Percentiles rank a stretch among this genome's conserved stretches.
phyloP scores from a whole-genome alignment of 495 filamentous ascomycete species.

The Aspergillus cavernicola region DNA sequence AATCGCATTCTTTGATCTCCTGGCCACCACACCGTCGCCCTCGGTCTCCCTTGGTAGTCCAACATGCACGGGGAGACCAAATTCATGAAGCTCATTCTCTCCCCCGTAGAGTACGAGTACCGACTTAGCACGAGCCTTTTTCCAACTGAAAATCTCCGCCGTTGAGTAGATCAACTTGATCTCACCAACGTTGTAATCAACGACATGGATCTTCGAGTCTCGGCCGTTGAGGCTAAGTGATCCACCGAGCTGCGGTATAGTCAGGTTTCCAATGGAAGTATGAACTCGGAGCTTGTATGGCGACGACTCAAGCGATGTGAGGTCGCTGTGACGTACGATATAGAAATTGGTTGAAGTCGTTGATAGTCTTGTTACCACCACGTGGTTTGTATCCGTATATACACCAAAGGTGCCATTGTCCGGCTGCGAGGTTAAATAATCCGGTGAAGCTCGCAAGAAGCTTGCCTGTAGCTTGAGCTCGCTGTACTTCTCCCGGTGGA shows the following conservation, averaged over 20 bases:
- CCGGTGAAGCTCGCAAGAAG: conserved; percentile 61
- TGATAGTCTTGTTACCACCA: too few species aligned
- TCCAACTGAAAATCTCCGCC: conserved; percentile 53
- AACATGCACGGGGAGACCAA: conserved; percentile 49
- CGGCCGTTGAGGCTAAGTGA: conserved; percentile 59
- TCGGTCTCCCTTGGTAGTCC: conserved; percentile 15
- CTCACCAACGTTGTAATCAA: conserved; percentile 60
- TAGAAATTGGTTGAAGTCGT: conserved; percentile 47
- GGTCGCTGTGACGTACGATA: conserved; percentile 33
- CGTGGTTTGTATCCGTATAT: conserved; percentile 39
- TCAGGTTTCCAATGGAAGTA: conserved; percentile 53
- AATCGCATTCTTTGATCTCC: conserved; percentile 22
- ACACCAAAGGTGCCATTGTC: conserved; percentile 37
- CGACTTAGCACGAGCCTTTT: conserved; percentile 48
- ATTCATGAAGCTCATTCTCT: conserved; percentile 58
- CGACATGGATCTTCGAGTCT: conserved; percentile 67
- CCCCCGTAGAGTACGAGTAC: conserved; percentile 65
- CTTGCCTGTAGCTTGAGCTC: conserved; percentile 66
- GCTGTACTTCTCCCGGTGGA: conserved; percentile 68
- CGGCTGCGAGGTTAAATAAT: conserved; percentile 51
- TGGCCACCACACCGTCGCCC: conserved; percentile 26
- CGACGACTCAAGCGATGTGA: conserved; percentile 32
- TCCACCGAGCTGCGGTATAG: conserved; percentile 56
- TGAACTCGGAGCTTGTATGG: conserved; percentile 53
- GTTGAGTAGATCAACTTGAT: conserved; percentile 63